Conservation (phyloP, 768 basidiomycete genomes). For the Amanita inopinata region DNA sequence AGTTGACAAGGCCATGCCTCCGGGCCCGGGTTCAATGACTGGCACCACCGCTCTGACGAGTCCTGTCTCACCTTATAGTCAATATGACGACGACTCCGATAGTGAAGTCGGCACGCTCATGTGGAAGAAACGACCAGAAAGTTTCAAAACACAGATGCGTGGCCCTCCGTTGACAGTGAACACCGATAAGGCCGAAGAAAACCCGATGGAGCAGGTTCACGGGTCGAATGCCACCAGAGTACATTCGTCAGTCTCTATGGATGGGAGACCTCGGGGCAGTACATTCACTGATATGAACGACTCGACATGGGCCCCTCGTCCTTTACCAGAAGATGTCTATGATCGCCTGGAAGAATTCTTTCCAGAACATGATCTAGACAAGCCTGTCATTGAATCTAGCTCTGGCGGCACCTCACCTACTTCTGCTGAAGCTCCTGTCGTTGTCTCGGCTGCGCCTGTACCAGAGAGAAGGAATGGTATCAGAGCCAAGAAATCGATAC, state of each 20-base stretch:
- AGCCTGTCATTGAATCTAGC: slow-evolving; percentile 84
- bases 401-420: slow-evolving; percentile 77
- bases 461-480: slow-evolving; percentile 31
- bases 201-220: slow-evolving; percentile 2
- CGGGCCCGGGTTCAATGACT: slow-evolving; percentile 4
- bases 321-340: slow-evolving; percentile 86
- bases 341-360: slow-evolving; percentile 92
- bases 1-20: slow-evolving; percentile 6
- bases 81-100: slow-evolving; percentile 40
- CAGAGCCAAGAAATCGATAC: slow-evolving; percentile 82
- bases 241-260: slow-evolving; percentile 18
- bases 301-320: slow-evolving; percentile 82
- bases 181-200: slow-evolving; percentile 17
- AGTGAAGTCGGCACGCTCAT: slow-evolving; percentile 25
- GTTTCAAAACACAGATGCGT: slow-evolving; percentile 7
- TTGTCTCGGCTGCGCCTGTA: slow-evolving; percentile 28
- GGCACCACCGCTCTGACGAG: slow-evolving; percentile 10
- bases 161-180: slow-evolving; percentile 38
- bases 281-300: slow-evolving; percentile 57
- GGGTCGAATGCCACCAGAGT: slow-evolving; percentile 13
- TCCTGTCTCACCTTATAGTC: slow-evolving; percentile 11
- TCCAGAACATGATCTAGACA: slow-evolving; percentile 92
- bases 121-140: slow-evolving; percentile 9
- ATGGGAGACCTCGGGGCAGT: slow-evolving; percentile 30
- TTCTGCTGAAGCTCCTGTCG: slow-evolving; percentile 35